Conservation (phyloP, 179 eudicot species). For the Dionaea muscipula region DNA sequence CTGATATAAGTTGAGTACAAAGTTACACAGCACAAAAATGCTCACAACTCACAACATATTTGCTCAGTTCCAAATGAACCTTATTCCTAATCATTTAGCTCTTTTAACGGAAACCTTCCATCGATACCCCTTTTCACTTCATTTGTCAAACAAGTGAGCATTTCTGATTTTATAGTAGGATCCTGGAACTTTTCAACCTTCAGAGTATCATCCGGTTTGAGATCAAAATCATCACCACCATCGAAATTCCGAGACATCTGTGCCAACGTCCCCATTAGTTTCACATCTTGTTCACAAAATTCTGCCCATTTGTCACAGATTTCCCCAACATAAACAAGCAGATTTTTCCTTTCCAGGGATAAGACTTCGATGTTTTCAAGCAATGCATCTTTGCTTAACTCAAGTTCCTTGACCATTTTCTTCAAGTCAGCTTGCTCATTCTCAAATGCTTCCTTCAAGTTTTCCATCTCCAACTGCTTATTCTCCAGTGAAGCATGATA, state of each 20-base stretch:
- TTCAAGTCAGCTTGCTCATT: conserved; percentile 18
- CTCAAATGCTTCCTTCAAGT: conserved; percentile 15
- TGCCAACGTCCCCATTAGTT: conserved; percentile 34
- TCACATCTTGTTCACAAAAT: conserved; percentile 35
- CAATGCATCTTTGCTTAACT: conserved; percentile 19
- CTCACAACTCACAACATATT: too few relatives aligned
- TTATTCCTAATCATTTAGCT: conserved; percentile 34
- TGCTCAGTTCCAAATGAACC: neutral
- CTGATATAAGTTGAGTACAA: too few relatives aligned
- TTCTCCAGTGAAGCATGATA: conserved; percentile 25
- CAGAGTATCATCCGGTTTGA: conserved; percentile 9
- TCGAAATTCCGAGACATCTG: conserved; percentile 28
- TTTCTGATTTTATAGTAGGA: neutral
- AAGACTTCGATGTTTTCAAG: conserved; percentile 16
- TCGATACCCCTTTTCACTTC: conserved; percentile 28
- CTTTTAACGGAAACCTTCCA: conserved; percentile 59
- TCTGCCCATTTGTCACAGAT: conserved; percentile 25
- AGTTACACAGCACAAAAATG: too few relatives aligned
- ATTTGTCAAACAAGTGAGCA: conserved; percentile 18
- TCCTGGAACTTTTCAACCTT: conserved; percentile 7
- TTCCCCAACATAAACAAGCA: conserved; percentile 27
- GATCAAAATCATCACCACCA: conserved; percentile 15
- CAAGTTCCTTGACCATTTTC: conserved; percentile 19
- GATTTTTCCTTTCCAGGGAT: conserved; percentile 34
- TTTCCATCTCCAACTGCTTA: conserved; percentile 21